Base-by-base conservation (phyloP, 371 early-diverging fungal species). In the Entomophthora muscae region DNA sequence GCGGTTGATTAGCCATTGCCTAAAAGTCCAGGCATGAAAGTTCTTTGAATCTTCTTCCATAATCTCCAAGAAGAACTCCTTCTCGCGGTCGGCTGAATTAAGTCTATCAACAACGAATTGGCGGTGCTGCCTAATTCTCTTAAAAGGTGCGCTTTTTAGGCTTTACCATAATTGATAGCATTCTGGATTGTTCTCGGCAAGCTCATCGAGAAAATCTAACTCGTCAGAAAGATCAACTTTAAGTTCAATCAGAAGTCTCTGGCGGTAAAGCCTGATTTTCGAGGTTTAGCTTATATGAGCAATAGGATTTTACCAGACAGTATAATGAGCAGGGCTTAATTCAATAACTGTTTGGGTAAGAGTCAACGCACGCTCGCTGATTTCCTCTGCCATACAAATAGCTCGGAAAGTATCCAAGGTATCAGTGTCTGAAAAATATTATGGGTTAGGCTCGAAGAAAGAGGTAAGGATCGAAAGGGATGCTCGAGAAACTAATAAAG, bases 11-110 rank as follows among this genome's bases (percentile, higher is more conserved):
- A 96, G 77, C 91, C 95, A 95, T 71, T 98, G 97, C 81, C 88
- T 71, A 71, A 91, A 94, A 0, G 88, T 77, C 98, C 98, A 98
- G 1, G 91, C 92, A 72, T 98, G 98, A 70, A 95, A 95, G 70
- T 98, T 98, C 69, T 98, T 98, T n/a, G 90, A 77, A 65, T 96
- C 98, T 7, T 78, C 77, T 32, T 76, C 81, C 29, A 97, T 67
- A 23, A 88, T 76, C 1, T 63, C 51, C 52, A 83, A 80, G 52
- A 92, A 75, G n/a, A 90, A 91, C 1, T 70, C 71, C 32, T 88
- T 64, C 69, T 91, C 94, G 13, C 71, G 68, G 27, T 71, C 66
- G 23, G 69, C 61, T 63, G 79, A 78, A n/a, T 68, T 67, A 57
- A 86, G 65, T 51, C 74, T 73, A 30, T 85, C 82, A 1, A 93